Evolutionary conservation across 768 basidiomycete species (phyloP).

Genomic region (Daedalea quercina): DNA sequence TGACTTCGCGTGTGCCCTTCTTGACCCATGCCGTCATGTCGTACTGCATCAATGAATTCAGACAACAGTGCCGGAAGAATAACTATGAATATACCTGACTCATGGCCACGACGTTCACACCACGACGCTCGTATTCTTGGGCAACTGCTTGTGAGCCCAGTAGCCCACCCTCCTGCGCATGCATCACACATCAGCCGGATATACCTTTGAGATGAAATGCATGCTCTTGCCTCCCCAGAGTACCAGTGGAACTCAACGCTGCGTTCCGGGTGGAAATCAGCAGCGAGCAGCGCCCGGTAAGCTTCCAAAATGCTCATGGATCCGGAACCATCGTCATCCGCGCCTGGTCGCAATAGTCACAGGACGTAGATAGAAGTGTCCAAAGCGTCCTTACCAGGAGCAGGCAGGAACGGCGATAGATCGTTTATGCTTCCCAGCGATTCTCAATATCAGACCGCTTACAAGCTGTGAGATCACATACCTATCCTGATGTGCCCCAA

Average conservation of each 20-base stretch:
- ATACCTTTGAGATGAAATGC: background rate
- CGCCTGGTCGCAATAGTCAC: constrained; percentile 39
- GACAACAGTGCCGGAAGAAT: constrained; percentile 1
- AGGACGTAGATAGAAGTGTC: background rate
- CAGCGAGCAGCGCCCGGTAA: constrained; percentile 62
- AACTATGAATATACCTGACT: constrained; percentile 49
- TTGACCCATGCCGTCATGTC: constrained; percentile 97
- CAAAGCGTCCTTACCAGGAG: constrained; percentile 47
- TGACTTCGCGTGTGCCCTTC: constrained; percentile 48
- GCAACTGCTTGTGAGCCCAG: constrained; percentile 93
- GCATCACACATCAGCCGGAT: background rate
- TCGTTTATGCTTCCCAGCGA: constrained; percentile 47
- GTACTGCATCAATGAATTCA: constrained; percentile 39
- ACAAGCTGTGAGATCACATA: constrained; percentile 16
- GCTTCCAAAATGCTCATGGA: constrained; percentile 73
- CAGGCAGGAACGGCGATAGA: constrained; percentile 71
- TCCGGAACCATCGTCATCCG: constrained; percentile 59
- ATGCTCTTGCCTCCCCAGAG: constrained; percentile 55
- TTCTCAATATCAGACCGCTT: constrained; percentile 2
- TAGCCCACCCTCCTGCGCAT: constrained; percentile 66
- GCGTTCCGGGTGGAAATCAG: constrained; percentile 60
- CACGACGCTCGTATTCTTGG: constrained; percentile 55
- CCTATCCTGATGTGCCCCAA: constrained; percentile 86
- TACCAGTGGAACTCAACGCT: constrained; percentile 83
- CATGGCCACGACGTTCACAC: constrained; percentile 72